phyloP scores from a whole-genome alignment of 176 grass and related monocot species.

The Oryza meridionalis region DNA sequence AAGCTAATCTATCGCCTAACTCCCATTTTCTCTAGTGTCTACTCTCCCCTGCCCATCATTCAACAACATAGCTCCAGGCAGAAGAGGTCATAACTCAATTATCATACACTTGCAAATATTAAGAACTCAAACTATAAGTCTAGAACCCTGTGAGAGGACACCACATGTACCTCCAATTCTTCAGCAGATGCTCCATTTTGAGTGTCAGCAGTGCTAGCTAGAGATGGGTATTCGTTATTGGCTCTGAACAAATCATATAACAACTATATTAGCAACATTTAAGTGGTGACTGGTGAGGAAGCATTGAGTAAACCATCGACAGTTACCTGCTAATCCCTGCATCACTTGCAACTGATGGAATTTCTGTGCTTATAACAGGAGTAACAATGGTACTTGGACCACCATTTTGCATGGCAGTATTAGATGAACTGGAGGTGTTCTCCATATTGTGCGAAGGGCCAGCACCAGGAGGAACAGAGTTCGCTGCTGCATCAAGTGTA shows the following conservation, averaged over 20 bases:
- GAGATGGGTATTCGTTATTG: constrained; percentile 49
- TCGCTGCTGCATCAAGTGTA: constrained; percentile 43
- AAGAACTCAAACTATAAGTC: constrained; percentile 21
- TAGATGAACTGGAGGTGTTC: constrained; percentile 42
- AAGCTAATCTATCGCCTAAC: not conserved
- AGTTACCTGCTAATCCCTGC: constrained; percentile 46
- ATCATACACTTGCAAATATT: constrained; percentile 15
- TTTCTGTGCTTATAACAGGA: constrained; percentile 35
- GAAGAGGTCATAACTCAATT: not conserved
- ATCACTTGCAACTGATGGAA: constrained; percentile 45
- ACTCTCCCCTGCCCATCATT: not conserved
- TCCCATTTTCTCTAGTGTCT: not conserved
- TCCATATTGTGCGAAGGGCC: constrained; percentile 40
- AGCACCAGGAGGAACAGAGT: constrained; percentile 42
- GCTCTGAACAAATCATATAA: constrained; percentile 55
- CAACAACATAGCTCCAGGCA: not conserved
- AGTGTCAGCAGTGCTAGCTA: constrained; percentile 29
- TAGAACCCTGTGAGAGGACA: constrained; percentile 13
- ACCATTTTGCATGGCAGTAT: constrained; percentile 43
- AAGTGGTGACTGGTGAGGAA: constrained; percentile 27
- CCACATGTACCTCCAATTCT: constrained; percentile 74
- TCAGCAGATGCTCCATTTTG: constrained; percentile 68
- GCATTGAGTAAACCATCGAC: not conserved
- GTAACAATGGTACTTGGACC: constrained; percentile 31
- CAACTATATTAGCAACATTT: not conserved